phyloP scores from a whole-genome alignment of 225 moss, liverwort and hornwort genomes.

The Physcomitrellopsis africana region DNA sequence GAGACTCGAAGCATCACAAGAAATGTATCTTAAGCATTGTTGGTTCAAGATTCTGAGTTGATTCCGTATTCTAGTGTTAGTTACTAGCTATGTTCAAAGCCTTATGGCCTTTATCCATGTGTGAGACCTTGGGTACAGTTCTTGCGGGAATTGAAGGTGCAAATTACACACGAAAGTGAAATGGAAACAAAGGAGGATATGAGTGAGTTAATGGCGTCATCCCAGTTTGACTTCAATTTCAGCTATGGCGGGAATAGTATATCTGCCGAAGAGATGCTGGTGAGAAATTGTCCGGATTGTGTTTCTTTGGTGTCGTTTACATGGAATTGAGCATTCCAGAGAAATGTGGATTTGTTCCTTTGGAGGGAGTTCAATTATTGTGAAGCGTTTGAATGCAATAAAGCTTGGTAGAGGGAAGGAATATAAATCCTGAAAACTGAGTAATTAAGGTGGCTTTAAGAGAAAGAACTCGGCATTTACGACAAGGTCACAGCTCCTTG shows the following conservation, averaged over 20 bases:
- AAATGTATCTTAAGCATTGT: neutral
- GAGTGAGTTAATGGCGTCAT: slow-evolving; percentile 20
- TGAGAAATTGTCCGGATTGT: neutral
- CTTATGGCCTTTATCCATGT: neutral
- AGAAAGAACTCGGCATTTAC: neutral
- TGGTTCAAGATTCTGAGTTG: neutral
- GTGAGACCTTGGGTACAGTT: slow-evolving; percentile 20
- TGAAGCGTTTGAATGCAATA: neutral
- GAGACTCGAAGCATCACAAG: neutral
- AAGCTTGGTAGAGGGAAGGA: neutral
- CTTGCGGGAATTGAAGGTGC: slow-evolving; percentile 18
- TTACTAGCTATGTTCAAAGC: neutral
- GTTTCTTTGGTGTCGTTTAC: neutral
- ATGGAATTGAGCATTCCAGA: neutral
- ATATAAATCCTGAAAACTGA: neutral
- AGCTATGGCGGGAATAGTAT: slow-evolving; percentile 35
- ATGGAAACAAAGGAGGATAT: slow-evolving; percentile 24
- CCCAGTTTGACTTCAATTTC: slow-evolving; percentile 30
- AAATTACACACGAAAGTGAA: slow-evolving; percentile 15
- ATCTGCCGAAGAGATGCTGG: slow-evolving; percentile 36
- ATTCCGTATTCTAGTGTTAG: neutral
- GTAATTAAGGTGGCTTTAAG: neutral
- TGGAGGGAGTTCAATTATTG: neutral
- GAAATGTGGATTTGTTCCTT: neutral
- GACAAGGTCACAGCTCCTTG: neutral